Percentiles rank a stretch among this genome's conserved stretches.
phyloP scores from a whole-genome alignment of 768 basidiomycete species.

The Stropharia rugosoannulata region DNA sequence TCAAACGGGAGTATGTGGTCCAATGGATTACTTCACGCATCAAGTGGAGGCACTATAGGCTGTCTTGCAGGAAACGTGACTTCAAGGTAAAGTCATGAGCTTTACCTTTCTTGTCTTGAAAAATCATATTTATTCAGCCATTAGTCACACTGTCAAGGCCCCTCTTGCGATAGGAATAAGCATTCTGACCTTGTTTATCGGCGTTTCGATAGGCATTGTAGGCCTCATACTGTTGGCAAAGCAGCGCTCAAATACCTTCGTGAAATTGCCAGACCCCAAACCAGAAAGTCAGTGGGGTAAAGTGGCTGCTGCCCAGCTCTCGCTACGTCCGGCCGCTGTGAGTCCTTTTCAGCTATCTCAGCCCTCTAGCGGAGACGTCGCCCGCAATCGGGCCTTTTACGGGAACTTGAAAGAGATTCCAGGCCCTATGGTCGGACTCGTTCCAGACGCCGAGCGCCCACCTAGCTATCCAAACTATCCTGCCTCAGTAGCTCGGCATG shows the following conservation, averaged over 20 bases:
- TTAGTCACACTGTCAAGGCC: not conserved
- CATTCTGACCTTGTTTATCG: conserved; percentile 4
- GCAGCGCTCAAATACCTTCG: not conserved
- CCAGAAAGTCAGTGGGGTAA: not conserved
- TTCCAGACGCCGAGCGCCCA: conserved; percentile 52
- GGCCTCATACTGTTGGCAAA: not conserved
- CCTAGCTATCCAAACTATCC: conserved; percentile 43
- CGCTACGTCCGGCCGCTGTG: not conserved
- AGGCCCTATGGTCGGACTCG: conserved; percentile 21
- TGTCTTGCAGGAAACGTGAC: conserved; percentile 37
- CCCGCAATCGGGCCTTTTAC: too few relatives aligned
- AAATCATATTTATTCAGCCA: too few relatives aligned
- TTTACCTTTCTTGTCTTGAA: not conserved
- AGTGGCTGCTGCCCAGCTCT: not conserved
- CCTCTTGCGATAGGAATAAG: conserved; percentile 4
- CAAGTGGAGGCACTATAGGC: conserved; percentile 40
- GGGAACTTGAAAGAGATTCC: conserved; percentile 7
- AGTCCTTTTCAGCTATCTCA: not conserved
- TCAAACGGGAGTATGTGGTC: conserved; percentile 51
- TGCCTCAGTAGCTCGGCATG: conserved; percentile 11
- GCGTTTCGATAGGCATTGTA: not conserved
- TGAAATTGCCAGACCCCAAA: not conserved
- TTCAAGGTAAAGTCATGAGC: conserved; percentile 14
- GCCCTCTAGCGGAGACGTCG: too few relatives aligned
- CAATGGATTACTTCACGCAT: conserved; percentile 57